phyloP scores from a whole-genome alignment of 2,329 filamentous ascomycete species.

The Onygenales sp. region DNA sequence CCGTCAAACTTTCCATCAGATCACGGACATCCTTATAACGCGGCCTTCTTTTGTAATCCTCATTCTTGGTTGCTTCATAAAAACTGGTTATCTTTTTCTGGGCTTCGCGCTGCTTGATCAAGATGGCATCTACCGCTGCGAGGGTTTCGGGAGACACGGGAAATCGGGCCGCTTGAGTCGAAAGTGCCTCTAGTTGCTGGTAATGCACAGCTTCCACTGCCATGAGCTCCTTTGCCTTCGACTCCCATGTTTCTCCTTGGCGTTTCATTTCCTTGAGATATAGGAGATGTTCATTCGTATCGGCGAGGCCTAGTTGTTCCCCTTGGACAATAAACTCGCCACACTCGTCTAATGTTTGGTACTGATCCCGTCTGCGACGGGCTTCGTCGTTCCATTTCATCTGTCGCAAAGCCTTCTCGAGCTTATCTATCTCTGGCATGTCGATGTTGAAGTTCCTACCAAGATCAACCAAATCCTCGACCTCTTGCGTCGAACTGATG shows the following conservation, averaged over 20 bases:
- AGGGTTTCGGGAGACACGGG: conserved; percentile 78
- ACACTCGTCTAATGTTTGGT: conserved; percentile 69
- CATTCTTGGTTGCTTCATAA: conserved; percentile 65
- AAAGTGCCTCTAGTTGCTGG: conserved; percentile 85
- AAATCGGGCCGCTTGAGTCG: conserved; percentile 67
- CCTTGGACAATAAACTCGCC: conserved; percentile 69
- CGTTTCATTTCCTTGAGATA: conserved; percentile 67
- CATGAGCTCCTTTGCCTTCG: conserved; percentile 86
- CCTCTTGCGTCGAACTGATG: conserved; percentile 57
- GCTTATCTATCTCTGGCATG: conserved; percentile 73
- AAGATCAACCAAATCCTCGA: conserved; percentile 84
- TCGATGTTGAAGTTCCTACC: conserved; percentile 86
- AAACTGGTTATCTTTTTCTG: conserved; percentile 79
- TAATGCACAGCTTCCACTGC: conserved; percentile 87
- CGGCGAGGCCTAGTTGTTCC: conserved; percentile 64
- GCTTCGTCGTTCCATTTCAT: conserved; percentile 82
- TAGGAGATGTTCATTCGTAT: conserved; percentile 69
- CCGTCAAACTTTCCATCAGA: conserved; percentile 75
- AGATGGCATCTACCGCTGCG: conserved; percentile 74
- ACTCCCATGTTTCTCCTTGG: conserved; percentile 79
- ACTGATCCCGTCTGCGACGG: conserved; percentile 53
- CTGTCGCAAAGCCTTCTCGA: conserved; percentile 73
- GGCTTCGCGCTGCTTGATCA: conserved; percentile 91
- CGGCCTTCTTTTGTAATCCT: conserved; percentile 69
- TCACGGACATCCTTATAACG: conserved; percentile 85